These are phyloP conservation scores for Komagataella kurtzmanii DNA, from an alignment of 805 yeast genomes.

Conservation along the genomic window DNA sequence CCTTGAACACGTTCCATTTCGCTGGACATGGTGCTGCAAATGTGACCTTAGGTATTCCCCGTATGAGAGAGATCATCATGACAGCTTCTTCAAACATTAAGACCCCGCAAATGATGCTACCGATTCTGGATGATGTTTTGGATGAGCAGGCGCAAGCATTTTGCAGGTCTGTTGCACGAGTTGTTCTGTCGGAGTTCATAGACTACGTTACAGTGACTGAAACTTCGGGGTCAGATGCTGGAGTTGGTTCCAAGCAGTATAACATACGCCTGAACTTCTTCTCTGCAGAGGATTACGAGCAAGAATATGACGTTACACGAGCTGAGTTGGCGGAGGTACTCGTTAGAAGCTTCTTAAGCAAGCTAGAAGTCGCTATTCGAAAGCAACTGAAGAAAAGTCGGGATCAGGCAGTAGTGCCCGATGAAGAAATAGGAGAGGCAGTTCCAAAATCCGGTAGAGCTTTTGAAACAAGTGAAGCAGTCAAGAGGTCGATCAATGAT, in stretches of 20 bases:
- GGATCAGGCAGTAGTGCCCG: conserved; percentile 40
- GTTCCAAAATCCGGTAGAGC: conserved; percentile 42
- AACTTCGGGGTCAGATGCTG: conserved; percentile 53
- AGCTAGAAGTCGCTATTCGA: conserved; percentile 58
- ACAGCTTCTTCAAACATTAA: conserved; percentile 91
- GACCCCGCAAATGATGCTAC: conserved; percentile 98
- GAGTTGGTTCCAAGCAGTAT: conserved; percentile 52
- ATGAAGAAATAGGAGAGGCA: conserved; percentile 56
- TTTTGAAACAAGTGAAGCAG: conserved; percentile 15
- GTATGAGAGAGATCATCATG: conserved; percentile 99
- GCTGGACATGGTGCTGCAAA: conserved; percentile 99
- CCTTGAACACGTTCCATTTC: conserved; percentile 90
- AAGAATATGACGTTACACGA: conserved; percentile 80
- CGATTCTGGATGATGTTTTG: conserved; percentile 63
- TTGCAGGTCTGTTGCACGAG: conserved; percentile 80
- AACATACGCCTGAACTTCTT: conserved; percentile 64
- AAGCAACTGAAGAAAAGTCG: conserved; percentile 59
- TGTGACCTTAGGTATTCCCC: conserved; percentile 98
- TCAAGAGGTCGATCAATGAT: conserved; percentile 14
- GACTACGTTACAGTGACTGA: conserved; percentile 80
- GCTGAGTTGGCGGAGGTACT: conserved; percentile 65
- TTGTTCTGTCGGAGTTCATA: conserved; percentile 77
- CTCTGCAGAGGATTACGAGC: conserved; percentile 60
- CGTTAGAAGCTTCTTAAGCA: conserved; percentile 47
- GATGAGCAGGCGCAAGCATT: conserved; percentile 87